phyloP scores from a whole-genome alignment of 164 flowering plant species.

The Chimonanthus praecox region DNA sequence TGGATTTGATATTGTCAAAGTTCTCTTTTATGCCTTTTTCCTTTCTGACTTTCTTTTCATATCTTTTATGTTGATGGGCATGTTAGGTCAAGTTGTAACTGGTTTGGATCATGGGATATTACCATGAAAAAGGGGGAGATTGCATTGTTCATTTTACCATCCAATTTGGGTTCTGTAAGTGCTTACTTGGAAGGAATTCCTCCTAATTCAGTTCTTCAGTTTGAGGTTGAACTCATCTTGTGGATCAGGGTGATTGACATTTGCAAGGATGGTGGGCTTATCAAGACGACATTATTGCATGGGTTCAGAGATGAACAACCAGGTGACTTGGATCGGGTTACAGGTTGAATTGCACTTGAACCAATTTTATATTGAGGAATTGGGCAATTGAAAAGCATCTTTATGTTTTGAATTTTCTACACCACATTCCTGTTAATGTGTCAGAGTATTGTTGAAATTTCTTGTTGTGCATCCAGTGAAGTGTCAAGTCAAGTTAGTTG shows the following conservation, averaged over 20 bases:
- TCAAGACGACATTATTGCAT: constrained; percentile 51
- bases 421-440: neutral
- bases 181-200: constrained; percentile 29
- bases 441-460: neutral
- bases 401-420: neutral
- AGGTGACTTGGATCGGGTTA: constrained; percentile 66
- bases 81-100: constrained; percentile 33
- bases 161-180: constrained; percentile 38
- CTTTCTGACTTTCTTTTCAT: neutral
- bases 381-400: neutral
- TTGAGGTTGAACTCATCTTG: constrained; percentile 62
- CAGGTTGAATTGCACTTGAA: constrained; percentile 23
- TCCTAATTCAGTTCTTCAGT: constrained; percentile 32
- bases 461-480: constrained; percentile 41
- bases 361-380: neutral
- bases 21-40: no score
- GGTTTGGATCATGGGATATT: constrained; percentile 53
- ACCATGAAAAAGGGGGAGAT: constrained; percentile 66
- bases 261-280: constrained; percentile 64
- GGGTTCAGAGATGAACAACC: constrained; percentile 44
- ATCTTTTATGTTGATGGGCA: constrained; percentile 1
- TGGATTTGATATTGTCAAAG: no score
- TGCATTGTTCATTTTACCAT: constrained; percentile 58
- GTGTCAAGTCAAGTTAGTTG: constrained; percentile 38
- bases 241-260: constrained; percentile 67